phyloP scores from a whole-genome alignment of 2,329 filamentous ascomycete species.

The Beauveria australis region DNA sequence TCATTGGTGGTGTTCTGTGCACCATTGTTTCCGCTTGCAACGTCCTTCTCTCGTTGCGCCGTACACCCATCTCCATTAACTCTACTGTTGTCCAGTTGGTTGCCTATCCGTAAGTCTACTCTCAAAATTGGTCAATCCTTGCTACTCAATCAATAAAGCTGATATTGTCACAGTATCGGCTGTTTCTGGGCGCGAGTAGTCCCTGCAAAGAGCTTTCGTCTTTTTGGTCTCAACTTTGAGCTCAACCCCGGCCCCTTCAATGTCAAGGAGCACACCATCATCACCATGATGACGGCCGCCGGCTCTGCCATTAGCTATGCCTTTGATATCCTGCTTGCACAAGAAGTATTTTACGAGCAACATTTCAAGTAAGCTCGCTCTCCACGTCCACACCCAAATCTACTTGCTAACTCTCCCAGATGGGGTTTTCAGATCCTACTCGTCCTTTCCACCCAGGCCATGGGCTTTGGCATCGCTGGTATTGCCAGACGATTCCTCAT shows the following conservation, averaged over 20 bases:
- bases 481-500: conserved; percentile 51
- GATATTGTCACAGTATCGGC: conserved; percentile 17
- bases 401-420: neutral
- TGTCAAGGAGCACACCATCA: conserved; percentile 41
- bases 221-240: conserved; percentile 26
- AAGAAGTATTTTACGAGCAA: conserved; percentile 42
- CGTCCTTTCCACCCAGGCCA: conserved; percentile 52
- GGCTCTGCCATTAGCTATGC: conserved; percentile 27
- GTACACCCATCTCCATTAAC: conserved; percentile 42
- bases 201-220: conserved; percentile 21
- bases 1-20: conserved; percentile 44
- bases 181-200: conserved; percentile 24
- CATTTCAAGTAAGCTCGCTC: conserved; percentile 29
- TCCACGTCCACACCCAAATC: neutral
- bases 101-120: conserved; percentile 34
- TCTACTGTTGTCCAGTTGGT: conserved; percentile 48
- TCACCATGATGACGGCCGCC: conserved; percentile 37
- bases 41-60: conserved; percentile 41
- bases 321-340: conserved; percentile 33
- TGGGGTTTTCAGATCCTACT: conserved; percentile 53
- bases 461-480: conserved; percentile 57
- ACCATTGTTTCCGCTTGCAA: conserved; percentile 51
- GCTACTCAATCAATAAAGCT: neutral
- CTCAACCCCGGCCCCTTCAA: conserved; percentile 36
- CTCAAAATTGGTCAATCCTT: neutral